These are phyloP conservation scores for Magnolia kwangsiensis DNA, from an alignment of 164 flowering plant species.

Conservation along the genomic window DNA sequence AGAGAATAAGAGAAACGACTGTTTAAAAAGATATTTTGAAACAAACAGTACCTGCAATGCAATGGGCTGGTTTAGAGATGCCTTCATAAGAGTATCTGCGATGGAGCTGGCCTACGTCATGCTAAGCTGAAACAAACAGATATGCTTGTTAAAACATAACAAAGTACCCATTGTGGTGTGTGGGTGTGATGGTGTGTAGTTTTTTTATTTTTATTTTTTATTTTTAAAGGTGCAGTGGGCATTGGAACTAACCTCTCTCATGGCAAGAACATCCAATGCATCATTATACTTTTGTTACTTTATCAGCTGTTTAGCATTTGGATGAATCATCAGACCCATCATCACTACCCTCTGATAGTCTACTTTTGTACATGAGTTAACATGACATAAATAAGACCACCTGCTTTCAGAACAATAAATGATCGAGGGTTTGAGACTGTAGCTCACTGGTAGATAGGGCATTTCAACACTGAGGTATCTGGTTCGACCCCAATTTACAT, in stretches of 20 bases:
- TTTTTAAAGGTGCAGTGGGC: not conserved
- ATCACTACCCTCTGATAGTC: conserved; percentile 59
- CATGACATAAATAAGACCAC: not conserved
- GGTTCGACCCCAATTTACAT: not conserved
- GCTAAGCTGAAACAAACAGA: no score
- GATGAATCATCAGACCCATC: conserved; percentile 97
- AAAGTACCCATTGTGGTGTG: no score
- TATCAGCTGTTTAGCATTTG: conserved; percentile 65
- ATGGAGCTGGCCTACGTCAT: no score
- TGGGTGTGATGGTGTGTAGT: no score
- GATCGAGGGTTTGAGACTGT: not conserved
- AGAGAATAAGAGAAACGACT: not conserved
- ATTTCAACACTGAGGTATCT: not conserved
- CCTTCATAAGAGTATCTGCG: no score
- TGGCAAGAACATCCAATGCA: conserved; percentile 83
- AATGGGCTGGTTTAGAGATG: no score
- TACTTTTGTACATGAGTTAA: not conserved
- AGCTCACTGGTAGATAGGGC: not conserved
- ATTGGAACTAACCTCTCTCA: conserved; percentile 70
- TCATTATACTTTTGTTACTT: conserved; percentile 54
- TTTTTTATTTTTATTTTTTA: no score
- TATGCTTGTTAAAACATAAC: no score
- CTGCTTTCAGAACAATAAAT: not conserved
- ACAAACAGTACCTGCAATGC: no score
- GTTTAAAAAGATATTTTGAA: not conserved